Conservation (phyloP, 495 filamentous ascomycete species). For the Lasiosphaeria ovina region DNA sequence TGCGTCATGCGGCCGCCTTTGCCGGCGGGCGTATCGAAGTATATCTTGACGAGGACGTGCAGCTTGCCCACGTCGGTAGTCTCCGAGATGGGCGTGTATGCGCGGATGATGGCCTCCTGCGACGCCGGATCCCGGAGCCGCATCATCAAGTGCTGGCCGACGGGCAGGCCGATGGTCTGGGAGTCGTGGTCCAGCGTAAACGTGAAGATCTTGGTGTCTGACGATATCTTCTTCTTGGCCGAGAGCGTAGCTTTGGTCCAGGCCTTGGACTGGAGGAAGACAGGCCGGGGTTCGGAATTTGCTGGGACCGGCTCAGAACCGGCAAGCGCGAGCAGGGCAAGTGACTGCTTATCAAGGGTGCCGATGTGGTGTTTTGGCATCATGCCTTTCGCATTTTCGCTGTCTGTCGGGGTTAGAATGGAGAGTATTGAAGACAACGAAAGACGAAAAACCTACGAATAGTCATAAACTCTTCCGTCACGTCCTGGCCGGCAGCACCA, state of each 20-base stretch:
- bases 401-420: conserved; percentile 53
- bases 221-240: conserved; percentile 64
- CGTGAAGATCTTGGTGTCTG: conserved; percentile 80
- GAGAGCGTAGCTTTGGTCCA: conserved; percentile 72
- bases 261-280: conserved; percentile 67
- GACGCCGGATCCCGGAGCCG: conserved; percentile 69
- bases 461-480: conserved; percentile 89
- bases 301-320: conserved; percentile 16
- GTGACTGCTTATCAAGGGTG: conserved; percentile 59
- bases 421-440: not conserved
- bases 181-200: conserved; percentile 73
- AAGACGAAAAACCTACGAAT: conserved; percentile 69
- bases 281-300: conserved; percentile 37
- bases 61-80: conserved; percentile 58
- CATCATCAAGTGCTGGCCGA: conserved; percentile 89
- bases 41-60: conserved; percentile 82
- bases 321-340: conserved; percentile 42
- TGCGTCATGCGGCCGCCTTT: conserved; percentile 83
- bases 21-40: conserved; percentile 56
- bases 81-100: conserved; percentile 85
- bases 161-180: conserved; percentile 75
- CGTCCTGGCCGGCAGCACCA: conserved; percentile 78
- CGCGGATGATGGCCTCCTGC: conserved; percentile 72
- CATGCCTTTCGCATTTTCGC: conserved; percentile 90
- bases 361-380: conserved; percentile 89